Evolutionary conservation across 2,329 filamentous ascomycete genomes (phyloP), one percentile per base, ranked within the genome.

Genomic region (Epichloe amarillans): DNA sequence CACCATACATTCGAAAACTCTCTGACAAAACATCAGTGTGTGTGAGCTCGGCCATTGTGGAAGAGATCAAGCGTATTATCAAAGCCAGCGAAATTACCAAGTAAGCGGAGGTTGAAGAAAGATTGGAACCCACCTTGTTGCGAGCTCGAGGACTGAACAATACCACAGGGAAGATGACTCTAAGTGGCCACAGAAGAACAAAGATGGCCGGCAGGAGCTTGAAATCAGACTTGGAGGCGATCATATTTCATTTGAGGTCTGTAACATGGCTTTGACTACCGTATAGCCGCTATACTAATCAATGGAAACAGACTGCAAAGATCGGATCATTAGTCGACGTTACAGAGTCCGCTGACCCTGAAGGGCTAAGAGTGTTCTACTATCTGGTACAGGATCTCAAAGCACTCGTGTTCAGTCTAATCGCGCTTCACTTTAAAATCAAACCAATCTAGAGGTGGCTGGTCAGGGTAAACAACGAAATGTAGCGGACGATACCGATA

Each of bases 111-210:
- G 17, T 17, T 21, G 26, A 30, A 19, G 7, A 46, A n/a, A 10
- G 43, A 38, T 30, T 23, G 5, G 15, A 23, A 2, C 10, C 15
- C 4, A 30, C 14, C 5, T 33, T 21, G 21, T 14, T 10, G 2
- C 17, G 23, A 8, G 14, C 12, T 11, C 33, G 11, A 11, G 17
- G 33, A 40, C 50, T 56, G 12, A 51, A 46, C 26, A 30, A 36
- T 42, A 19, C 11, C 35, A 33, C 58, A 95, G 88, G 93, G 93
- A 98, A 82, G 93, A 98, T 64, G 93, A 98, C 67, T 86, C 83
- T 26, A 96, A 96, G 67, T 98, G 93, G 93, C 93, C 93, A 0
- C 88, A 94, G 68, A 98, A 97, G 79, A 98, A 98, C 73, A 97
- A 97, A 72, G 93, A 98, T 61, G 93, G 93, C 37, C 82, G 91